Percentiles rank a stretch among this genome's conserved stretches.
These are phyloP conservation scores for Choanephora cucurbitarum DNA, from an alignment of 371 early-diverging fungal species.

Conservation along the genomic window DNA sequence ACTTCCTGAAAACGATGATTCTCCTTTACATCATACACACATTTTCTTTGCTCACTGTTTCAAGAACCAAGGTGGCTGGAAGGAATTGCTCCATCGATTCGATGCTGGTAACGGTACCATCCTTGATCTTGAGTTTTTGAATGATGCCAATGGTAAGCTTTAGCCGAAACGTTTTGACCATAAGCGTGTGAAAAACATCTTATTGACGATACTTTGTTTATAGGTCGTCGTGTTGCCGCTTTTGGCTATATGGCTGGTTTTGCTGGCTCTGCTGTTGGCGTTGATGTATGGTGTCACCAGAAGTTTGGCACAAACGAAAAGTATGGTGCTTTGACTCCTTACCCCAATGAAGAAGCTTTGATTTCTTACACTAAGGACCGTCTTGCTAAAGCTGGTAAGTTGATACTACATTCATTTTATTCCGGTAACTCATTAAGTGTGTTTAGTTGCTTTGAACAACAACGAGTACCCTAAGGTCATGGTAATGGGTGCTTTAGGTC, in stretches of 20 bases:
- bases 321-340: conserved; percentile 80
- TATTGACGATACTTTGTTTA: conserved; percentile 2
- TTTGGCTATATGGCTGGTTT: conserved; percentile 98
- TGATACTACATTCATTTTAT: neutral
- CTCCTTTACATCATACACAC: conserved; percentile 92
- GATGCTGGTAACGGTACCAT: conserved; percentile 86
- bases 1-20: conserved; percentile 90
- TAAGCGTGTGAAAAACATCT: neutral
- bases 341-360: conserved; percentile 82
- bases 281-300: conserved; percentile 93
- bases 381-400: conserved; percentile 68
- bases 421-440: neutral
- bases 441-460: conserved; percentile 49
- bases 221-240: conserved; percentile 92
- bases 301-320: conserved; percentile 41
- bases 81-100: conserved; percentile 84
- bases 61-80: conserved; percentile 96
- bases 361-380: conserved; percentile 72
- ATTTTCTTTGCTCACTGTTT: conserved; percentile 98
- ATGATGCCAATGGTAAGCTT: conserved; percentile 67
- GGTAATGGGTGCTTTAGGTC: conserved; percentile 97
- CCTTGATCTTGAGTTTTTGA: conserved; percentile 93
- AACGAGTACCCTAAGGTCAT: conserved; percentile 81
- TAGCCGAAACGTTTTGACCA: neutral
- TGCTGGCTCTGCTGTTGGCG: conserved; percentile 90